Conservation (phyloP, 371 early-diverging fungal species). For the Mortierella sp. region DNA sequence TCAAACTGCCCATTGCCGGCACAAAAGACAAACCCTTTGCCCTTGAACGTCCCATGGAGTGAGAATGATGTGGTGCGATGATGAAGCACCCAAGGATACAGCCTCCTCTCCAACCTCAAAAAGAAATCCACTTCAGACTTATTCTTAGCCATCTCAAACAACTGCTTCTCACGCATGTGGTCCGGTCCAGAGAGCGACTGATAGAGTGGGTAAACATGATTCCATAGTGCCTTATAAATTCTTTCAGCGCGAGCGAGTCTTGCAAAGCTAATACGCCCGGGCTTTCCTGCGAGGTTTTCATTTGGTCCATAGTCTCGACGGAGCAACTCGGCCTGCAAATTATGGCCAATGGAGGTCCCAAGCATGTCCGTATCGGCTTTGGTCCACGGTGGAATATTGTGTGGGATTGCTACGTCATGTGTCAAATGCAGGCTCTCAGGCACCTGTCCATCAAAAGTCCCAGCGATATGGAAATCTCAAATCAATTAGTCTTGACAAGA, state of each 20-base stretch:
- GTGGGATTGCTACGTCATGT: slow-evolving; percentile 50
- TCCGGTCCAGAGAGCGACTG: slow-evolving; percentile 32
- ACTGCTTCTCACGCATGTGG: slow-evolving; percentile 20
- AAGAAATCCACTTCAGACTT: slow-evolving; percentile 38
- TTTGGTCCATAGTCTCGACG: slow-evolving; percentile 15
- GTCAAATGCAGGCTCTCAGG: slow-evolving; percentile 33
- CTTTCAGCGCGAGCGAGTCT: slow-evolving; percentile 30
- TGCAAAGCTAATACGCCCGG: slow-evolving; percentile 27
- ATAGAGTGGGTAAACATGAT: slow-evolving; percentile 39
- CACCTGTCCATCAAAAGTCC: slow-evolving; percentile 14
- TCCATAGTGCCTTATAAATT: slow-evolving; percentile 48
- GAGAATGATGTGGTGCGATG: slow-evolving; percentile 35
- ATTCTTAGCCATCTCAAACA: slow-evolving; percentile 27
- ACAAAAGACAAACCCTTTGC: slow-evolving; percentile 77
- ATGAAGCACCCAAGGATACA: slow-evolving; percentile 47
- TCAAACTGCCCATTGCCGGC: slow-evolving; percentile 75
- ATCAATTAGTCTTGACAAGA: background rate
- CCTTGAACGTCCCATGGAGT: slow-evolving; percentile 44
- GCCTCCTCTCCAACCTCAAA: slow-evolving; percentile 28
- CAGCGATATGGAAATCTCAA: background rate
- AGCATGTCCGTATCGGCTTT: slow-evolving; percentile 36
- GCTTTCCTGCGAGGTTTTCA: slow-evolving; percentile 2
- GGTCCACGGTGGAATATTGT: slow-evolving; percentile 44
- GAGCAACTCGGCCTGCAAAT: slow-evolving; percentile 25
- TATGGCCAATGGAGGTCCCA: slow-evolving; percentile 23